Evolutionary conservation across 148 eudicot genomes (phyloP).

Genomic region (Rheum nobile): DNA sequence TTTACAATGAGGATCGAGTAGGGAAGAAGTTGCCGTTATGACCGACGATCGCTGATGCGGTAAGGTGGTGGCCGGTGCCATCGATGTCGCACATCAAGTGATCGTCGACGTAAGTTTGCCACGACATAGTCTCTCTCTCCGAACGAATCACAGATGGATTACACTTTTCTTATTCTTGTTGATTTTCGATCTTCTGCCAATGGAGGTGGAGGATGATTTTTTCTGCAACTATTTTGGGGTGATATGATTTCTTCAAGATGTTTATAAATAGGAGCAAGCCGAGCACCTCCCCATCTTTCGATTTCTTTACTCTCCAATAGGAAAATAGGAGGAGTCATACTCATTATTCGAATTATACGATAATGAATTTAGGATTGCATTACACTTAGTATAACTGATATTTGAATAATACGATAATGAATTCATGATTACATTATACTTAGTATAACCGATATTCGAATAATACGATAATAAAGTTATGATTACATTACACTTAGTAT

Average conservation of each 20-base stretch:
- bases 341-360: too few species aligned
- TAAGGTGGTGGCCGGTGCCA: neutral
- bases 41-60: slow-evolving; percentile 12
- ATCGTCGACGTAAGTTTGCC: too few species aligned
- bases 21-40: slow-evolving; percentile 1
- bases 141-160: neutral
- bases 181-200: neutral
- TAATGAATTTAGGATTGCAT: too few species aligned
- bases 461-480: too few species aligned
- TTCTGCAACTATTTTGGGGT: too few species aligned
- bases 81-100: slow-evolving; percentile 13
- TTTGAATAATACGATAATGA: too few species aligned
- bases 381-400: too few species aligned
- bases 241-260: neutral
- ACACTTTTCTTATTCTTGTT: neutral
- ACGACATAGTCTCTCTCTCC: neutral
- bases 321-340: neutral
- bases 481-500: too few species aligned
- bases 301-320: neutral
- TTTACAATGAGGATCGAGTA: neutral
- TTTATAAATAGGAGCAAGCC: neutral
- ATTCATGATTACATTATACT: too few species aligned
- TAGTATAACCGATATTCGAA: too few species aligned
- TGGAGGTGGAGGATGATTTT: neutral
- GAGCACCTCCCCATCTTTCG: neutral